Conservation (phyloP, 805 yeast species). For the Debaryomyces hansenii region DNA sequence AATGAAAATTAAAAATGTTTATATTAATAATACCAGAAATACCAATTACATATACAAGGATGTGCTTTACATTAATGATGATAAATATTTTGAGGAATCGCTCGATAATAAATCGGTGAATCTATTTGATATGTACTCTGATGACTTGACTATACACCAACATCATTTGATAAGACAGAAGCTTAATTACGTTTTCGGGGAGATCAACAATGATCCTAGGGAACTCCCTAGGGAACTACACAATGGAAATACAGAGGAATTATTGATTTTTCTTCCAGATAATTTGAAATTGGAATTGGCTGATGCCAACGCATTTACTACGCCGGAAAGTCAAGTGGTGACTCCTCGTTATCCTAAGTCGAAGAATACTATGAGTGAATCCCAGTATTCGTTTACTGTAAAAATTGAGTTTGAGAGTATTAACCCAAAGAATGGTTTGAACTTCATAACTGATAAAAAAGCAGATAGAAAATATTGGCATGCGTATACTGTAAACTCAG, state of each 20-base stretch:
- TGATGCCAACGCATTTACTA: conserved; percentile 18
- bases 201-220: conserved; percentile 33
- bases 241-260: conserved; percentile 58
- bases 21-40: conserved; percentile 56
- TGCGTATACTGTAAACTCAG: conserved; percentile 81
- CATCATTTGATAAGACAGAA: conserved; percentile 59
- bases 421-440: conserved; percentile 72
- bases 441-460: conserved; percentile 64
- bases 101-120: conserved; percentile 23
- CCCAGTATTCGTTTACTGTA: conserved; percentile 71
- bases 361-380: conserved; percentile 34
- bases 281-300: conserved; percentile 55
- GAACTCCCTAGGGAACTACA: conserved; percentile 13
- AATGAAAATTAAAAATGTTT: conserved; percentile 60
- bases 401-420: conserved; percentile 64
- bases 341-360: conserved; percentile 38
- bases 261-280: conserved; percentile 64
- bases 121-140: conserved; percentile 44
- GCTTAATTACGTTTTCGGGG: conserved; percentile 54
- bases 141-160: conserved; percentile 46
- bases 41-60: conserved; percentile 60
- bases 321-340: conserved; percentile 31
- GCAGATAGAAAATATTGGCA: conserved; percentile 65
- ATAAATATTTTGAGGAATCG: conserved; percentile 26
- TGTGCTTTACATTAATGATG: conserved; percentile 40